Evolutionary conservation across 2,329 filamentous ascomycete species (phyloP).

Genomic region (Pyrenophora graminea): DNA sequence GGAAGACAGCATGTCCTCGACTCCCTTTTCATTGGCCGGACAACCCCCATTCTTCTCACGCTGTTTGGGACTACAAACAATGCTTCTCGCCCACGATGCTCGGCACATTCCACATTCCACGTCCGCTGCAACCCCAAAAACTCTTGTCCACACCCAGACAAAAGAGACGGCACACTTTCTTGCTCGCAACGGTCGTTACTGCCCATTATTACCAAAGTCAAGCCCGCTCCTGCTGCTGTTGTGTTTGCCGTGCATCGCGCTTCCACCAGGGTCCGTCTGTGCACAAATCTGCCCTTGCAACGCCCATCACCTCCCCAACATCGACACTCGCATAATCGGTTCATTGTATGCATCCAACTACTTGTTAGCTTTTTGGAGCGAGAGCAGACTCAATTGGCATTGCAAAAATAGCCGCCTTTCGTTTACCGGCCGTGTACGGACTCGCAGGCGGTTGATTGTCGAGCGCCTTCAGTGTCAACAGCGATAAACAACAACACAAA

Average conservation of each 20-base stretch:
- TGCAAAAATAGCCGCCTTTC: constrained; percentile 34
- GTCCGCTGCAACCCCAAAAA: not conserved
- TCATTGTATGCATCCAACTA: constrained; percentile 39
- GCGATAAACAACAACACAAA: constrained; percentile 28
- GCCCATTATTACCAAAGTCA: constrained; percentile 15
- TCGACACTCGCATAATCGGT: constrained; percentile 18
- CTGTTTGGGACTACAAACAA: constrained; percentile 11
- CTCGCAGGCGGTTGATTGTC: constrained; percentile 22
- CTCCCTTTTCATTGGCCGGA: constrained; percentile 11
- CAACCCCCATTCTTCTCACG: constrained; percentile 17
- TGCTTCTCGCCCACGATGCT: constrained; percentile 4
- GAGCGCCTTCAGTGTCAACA: constrained; percentile 24
- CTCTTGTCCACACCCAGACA: not conserved
- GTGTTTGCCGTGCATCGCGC: constrained; percentile 28
- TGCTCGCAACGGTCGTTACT: constrained; percentile 14
- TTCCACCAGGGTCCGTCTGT: constrained; percentile 24
- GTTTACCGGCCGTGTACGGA: constrained; percentile 33
- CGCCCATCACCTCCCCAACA: constrained; percentile 9
- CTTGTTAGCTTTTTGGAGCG: constrained; percentile 42
- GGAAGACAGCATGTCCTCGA: not conserved
- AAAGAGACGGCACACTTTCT: constrained; percentile 14
- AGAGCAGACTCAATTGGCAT: constrained; percentile 30
- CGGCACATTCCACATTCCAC: constrained; percentile 22
- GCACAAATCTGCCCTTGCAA: constrained; percentile 15
- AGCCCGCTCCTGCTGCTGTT: constrained; percentile 24